A percentile compares a stretch with the other conserved stretches of the same genome.
phyloP scores from a whole-genome alignment of 176 grass and related monocot genomes.

The Raddia guianensis region DNA sequence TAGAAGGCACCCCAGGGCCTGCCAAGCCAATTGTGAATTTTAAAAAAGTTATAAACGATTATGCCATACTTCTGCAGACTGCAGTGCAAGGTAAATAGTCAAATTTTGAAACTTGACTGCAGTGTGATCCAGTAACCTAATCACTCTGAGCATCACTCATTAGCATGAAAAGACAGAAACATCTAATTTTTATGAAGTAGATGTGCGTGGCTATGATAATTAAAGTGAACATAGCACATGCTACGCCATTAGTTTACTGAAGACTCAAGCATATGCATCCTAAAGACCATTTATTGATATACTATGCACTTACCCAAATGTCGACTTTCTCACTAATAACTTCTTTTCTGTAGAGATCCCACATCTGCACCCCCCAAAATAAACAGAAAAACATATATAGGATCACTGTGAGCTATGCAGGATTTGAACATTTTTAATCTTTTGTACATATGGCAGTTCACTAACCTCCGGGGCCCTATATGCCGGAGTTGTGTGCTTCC shows the following conservation, averaged over 20 bases:
- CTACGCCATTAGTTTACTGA: constrained; percentile 16
- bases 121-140: constrained; percentile 3
- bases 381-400: constrained; percentile 29
- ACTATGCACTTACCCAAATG: constrained; percentile 65
- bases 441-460: background rate
- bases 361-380: constrained; percentile 59
- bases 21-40: constrained; percentile 38
- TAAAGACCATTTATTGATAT: constrained; percentile 30
- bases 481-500: constrained; percentile 84
- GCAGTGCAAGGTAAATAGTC: constrained; percentile 5
- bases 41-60: constrained; percentile 25
- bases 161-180: background rate
- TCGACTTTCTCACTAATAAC: constrained; percentile 88
- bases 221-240: constrained; percentile 11
- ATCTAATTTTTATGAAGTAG: constrained; percentile 4
- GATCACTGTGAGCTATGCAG: constrained; percentile 5
- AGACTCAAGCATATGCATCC: background rate
- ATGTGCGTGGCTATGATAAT: background rate
- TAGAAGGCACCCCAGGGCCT: constrained; percentile 86
- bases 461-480: constrained; percentile 92
- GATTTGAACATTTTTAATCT: background rate
- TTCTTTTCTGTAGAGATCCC: constrained; percentile 92
- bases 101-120: constrained; percentile 27
- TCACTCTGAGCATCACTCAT: constrained; percentile 13
- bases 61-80: background rate